Base-by-base conservation (phyloP, 345 rosid genomes). In the Camelina neglecta region DNA sequence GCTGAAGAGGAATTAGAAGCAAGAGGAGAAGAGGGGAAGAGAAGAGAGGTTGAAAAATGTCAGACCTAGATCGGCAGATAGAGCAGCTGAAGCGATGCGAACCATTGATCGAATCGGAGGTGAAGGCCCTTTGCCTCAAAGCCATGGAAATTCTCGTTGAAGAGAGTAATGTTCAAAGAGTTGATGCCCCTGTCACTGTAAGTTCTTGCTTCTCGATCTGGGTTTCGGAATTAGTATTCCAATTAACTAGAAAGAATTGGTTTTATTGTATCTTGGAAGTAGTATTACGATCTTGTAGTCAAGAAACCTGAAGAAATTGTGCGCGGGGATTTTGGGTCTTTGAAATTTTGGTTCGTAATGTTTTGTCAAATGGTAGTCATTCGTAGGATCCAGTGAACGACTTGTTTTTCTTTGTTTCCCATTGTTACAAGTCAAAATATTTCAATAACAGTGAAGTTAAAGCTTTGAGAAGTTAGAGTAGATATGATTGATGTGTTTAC, bases 111-210 rank as follows among this genome's bases (percentile, higher is more conserved):
- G 99, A 96, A 79, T 91, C 97, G 45, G 98, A 96, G 77, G 98
- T 96, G 68, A 96, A 96, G 72, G 86, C 92, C 26, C 97, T 96
- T 35, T 96, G 98, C 67, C 90, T 91, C 71, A 96, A 96, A 81
- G 99, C 97, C 67, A 91, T 86, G 91, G 97, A 96, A 74, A 89
- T 96, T 60, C 97, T 96, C 53, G 92, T 96, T 45, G 98, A 96
- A 79, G 98, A 93, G 81, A 89, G 98, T 83, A 96, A 96, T 83
- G 99, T 96, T 62, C 97, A 96, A 65, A 87, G 97, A 44, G 96
- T 96, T 11, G 98, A 96, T 64, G 95, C 99, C 54, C 98, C 99
- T 60, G 96, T 96, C 82, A 93, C 99, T 65, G 97, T 96, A 57
- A 73, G 80, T 69, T 5, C 71, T 59, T 49, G 11, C 73, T 71